Base-by-base conservation (phyloP, 164 flowering plant genomes). In the Amborella trichopoda region DNA sequence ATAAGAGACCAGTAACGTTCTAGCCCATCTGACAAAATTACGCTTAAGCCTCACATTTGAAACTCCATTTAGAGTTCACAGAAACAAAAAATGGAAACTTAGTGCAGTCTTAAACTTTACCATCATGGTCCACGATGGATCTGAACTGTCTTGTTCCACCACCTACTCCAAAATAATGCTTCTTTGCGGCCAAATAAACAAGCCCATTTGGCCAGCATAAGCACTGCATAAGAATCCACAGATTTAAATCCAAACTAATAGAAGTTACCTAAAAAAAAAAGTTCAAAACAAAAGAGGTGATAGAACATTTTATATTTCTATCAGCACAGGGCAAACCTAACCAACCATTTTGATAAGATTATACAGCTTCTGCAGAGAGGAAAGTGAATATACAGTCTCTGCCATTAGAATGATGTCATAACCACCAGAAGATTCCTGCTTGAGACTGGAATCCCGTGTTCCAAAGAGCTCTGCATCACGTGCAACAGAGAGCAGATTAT, bases 121-220 rank as follows among this genome's bases (percentile, higher is more conserved):
- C 97, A 53, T 88, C 95, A 68, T 77, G 77, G 49, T 81, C 96
- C 12, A 83, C 83, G 24, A 85, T 37, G 28, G 91, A 72, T 2
- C 78, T 53, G 65, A 93, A 85, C 4, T 72, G 68, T 52, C 91
- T 68, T 19, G 95, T 71, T 54, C 99, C 99, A 6, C 97, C 97
- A 48, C 97, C 97, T 1, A 85, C 96, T 40, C 99, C 99, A 74
- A 93, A 88, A 62, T 93, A 88, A 69, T 93, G 69, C 61, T 88
- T 93, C 68, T 88, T 93, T 45, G 73, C 95, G 4, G 99, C 87
- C 81, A 93, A 54, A 59, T 81, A 93, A 19, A 81, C 67, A 41
- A 79, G 72, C 59, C 99, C 99, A 65, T 69, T 23, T 53, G 93
- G 80, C 36, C 33, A 58, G 39, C 64, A 62, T 26, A 78, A 44